Percentiles rank a stretch among this genome's conserved stretches.
Conservation (phyloP, 106 monocot genomes). For the Phalaenopsis aphrodite region DNA sequence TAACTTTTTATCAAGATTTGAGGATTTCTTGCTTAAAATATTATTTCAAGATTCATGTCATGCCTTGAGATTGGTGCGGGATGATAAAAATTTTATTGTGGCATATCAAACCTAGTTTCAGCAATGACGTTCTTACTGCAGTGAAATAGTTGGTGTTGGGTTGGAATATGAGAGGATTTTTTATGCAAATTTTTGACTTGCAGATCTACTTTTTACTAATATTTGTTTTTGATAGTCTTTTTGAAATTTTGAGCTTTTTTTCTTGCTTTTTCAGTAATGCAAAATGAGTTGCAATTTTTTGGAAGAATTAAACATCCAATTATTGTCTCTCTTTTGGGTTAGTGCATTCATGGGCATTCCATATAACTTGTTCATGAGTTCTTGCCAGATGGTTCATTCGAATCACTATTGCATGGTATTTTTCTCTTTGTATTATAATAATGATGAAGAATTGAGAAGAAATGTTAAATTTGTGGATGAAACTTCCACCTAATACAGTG, state of each 20-base stretch:
- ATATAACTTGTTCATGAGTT: no score
- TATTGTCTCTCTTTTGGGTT: no score
- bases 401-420: no score
- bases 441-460: not conserved
- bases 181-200: slow-evolving; percentile 29
- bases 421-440: slow-evolving; percentile 25
- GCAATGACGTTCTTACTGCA: slow-evolving; percentile 40
- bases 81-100: no score
- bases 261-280: slow-evolving; percentile 5
- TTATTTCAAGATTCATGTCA: no score
- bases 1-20: no score
- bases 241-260: not conserved
- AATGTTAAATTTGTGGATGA: slow-evolving; percentile 56
- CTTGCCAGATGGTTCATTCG: no score
- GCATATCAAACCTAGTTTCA: slow-evolving; percentile 58
- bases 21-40: no score
- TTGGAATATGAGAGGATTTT: slow-evolving; percentile 62
- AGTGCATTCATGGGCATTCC: no score
- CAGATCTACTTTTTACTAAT: not conserved
- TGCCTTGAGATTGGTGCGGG: no score
- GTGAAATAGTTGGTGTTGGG: slow-evolving; percentile 59
- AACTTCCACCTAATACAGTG: slow-evolving; percentile 86
- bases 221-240: not conserved
- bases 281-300: no score
- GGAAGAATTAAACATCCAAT: no score